These are phyloP conservation scores for Melastoma candidum DNA, from an alignment of 441 rosid species.

Conservation along the genomic window DNA sequence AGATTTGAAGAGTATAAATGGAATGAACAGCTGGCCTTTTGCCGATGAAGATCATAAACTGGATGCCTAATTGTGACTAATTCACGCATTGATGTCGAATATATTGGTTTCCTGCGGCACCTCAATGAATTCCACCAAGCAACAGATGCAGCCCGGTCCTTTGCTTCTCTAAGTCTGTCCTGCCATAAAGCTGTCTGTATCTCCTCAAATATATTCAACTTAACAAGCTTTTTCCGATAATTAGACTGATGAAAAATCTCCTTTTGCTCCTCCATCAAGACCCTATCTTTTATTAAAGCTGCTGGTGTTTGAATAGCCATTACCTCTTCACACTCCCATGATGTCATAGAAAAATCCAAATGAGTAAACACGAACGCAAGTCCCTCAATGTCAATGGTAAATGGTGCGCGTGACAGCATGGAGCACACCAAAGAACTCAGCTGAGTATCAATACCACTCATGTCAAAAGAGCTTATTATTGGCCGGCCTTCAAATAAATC, in stretches of 20 bases:
- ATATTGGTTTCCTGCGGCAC: conserved; percentile 75
- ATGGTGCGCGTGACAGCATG: conserved; percentile 50
- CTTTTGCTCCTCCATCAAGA: conserved; percentile 30
- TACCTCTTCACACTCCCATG: conserved; percentile 89
- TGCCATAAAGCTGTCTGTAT: conserved; percentile 67
- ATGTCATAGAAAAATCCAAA: conserved; percentile 67
- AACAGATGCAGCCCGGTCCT: conserved; percentile 72
- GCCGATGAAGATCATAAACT: conserved; percentile 42
- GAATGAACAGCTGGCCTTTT: conserved; percentile 39
- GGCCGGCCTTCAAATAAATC: conserved; percentile 99
- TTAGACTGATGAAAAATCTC: conserved; percentile 29
- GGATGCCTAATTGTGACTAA: conserved; percentile 56
- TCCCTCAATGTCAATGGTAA: conserved; percentile 56
- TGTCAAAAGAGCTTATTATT: conserved; percentile 94
- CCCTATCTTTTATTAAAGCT: conserved; percentile 46
- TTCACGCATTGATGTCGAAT: conserved; percentile 58
- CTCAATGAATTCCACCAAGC: conserved; percentile 99
- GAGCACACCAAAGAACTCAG: conserved; percentile 75
- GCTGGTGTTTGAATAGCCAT: conserved; percentile 72
- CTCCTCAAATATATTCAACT: conserved; percentile 82
- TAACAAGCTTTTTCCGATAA: conserved; percentile 35
- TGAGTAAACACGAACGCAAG: conserved; percentile 80
- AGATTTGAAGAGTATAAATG: conserved; percentile 66
- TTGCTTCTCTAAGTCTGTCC: conserved; percentile 69
- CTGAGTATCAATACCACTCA: conserved; percentile 71